phyloP scores from a whole-genome alignment of 208 protist species.

The Leishmania aethiopica region DNA sequence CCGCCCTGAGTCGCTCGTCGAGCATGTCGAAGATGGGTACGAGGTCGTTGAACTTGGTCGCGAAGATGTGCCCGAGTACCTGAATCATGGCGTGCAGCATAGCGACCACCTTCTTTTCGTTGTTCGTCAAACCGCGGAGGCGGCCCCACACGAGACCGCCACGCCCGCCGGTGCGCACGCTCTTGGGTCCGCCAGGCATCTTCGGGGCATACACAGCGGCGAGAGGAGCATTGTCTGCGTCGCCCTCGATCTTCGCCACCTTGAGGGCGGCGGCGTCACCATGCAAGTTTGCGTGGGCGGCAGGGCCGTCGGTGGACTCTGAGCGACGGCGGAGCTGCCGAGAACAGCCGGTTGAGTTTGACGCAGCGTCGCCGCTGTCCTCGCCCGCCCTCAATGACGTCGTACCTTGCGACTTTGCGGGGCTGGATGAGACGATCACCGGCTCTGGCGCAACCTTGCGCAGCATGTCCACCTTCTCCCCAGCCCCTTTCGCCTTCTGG shows the following conservation, averaged over 20 bases:
- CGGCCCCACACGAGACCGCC: slow-evolving; percentile 47
- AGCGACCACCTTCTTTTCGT: slow-evolving; percentile 77
- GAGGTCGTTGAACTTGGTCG: slow-evolving; percentile 77
- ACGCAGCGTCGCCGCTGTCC: background rate
- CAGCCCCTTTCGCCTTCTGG: slow-evolving; percentile 48
- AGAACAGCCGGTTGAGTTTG: background rate
- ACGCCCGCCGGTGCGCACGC: background rate
- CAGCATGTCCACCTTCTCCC: slow-evolving; percentile 60
- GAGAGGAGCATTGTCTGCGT: background rate
- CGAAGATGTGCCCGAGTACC: slow-evolving; percentile 78
- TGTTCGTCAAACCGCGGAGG: slow-evolving; percentile 49
- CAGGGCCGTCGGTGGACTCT: slow-evolving; percentile 6
- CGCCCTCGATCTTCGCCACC: slow-evolving; percentile 7
- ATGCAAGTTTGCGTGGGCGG: background rate
- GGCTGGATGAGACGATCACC: background rate
- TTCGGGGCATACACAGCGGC: background rate
- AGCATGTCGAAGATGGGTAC: slow-evolving; percentile 75
- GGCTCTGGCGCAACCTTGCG: slow-evolving; percentile 43
- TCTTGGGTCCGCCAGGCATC: background rate
- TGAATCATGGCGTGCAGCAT: slow-evolving; percentile 71
- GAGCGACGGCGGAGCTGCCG: slow-evolving; percentile 11
- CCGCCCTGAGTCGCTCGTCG: slow-evolving; percentile 34
- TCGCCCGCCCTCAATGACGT: background rate
- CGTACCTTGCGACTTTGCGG: background rate
- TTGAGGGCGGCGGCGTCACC: slow-evolving; percentile 9